Evolutionary conservation across 1,284 basidiomycete genomes (phyloP).

Genomic region (Pseudozyma thailandica): DNA sequence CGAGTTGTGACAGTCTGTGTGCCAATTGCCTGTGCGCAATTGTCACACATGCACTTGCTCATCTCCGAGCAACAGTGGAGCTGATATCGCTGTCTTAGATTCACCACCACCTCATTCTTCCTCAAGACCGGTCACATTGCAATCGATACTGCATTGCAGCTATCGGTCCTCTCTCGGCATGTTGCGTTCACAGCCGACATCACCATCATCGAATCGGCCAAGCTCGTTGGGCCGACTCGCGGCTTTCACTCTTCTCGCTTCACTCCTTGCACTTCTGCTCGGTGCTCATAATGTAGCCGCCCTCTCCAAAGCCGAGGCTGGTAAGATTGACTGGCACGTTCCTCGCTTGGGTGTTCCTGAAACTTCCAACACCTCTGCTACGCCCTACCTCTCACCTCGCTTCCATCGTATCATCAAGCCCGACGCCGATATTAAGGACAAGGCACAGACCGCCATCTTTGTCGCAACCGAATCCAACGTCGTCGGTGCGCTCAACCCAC

Average conservation of each 20-base stretch:
- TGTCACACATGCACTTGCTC: background rate
- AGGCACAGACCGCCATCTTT: constrained; percentile 73
- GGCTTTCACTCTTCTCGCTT: constrained; percentile 20
- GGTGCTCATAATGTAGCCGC: constrained; percentile 14
- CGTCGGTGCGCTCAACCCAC: constrained; percentile 78
- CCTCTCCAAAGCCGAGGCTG: constrained; percentile 42
- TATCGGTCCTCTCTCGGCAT: background rate
- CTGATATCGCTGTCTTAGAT: background rate
- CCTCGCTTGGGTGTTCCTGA: constrained; percentile 52
- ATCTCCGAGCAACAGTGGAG: background rate
- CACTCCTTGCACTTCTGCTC: constrained; percentile 17
- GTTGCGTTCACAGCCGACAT: constrained; percentile 22
- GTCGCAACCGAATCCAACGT: constrained; percentile 81
- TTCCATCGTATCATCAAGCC: constrained; percentile 67
- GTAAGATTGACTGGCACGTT: constrained; percentile 54
- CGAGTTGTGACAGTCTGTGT: background rate
- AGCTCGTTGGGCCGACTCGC: constrained; percentile 18
- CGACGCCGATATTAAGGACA: constrained; percentile 50
- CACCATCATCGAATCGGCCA: constrained; percentile 13
- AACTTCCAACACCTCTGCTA: constrained; percentile 35
- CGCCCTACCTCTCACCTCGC: constrained; percentile 57
- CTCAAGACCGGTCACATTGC: background rate
- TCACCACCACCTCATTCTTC: background rate
- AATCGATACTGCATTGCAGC: background rate
- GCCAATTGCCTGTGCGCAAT: background rate